phyloP scores from a whole-genome alignment of 2,329 filamentous ascomycete species.

The Orbilia ellipsospora region DNA sequence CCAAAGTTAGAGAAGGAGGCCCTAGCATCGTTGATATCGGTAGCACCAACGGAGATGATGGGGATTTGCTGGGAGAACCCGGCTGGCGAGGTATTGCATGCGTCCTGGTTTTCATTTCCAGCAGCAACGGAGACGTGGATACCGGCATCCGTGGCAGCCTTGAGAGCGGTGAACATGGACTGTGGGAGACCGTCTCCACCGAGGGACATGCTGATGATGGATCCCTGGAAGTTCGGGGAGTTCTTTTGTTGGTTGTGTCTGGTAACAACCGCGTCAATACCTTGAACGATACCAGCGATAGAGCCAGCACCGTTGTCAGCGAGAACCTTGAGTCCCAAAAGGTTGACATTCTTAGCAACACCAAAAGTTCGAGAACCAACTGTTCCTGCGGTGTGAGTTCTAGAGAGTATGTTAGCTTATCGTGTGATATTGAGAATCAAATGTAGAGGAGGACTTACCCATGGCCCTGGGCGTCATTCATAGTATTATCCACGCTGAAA shows the following conservation, averaged over 20 bases:
- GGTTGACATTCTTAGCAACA: conserved; percentile 65
- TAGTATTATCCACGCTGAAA: conserved; percentile 65
- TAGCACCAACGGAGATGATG: conserved; percentile 63
- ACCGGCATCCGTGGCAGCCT: conserved; percentile 63
- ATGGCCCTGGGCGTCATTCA: conserved; percentile 63
- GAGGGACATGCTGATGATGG: conserved; percentile 71
- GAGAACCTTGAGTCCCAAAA: conserved; percentile 66
- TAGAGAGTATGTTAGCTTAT: conserved; percentile 15
- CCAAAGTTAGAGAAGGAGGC: conserved; percentile 65
- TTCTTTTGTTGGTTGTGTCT: conserved; percentile 64
- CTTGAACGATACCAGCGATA: conserved; percentile 62
- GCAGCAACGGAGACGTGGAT: conserved; percentile 64
- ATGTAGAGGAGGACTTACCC: conserved; percentile 67
- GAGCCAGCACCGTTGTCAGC: conserved; percentile 60
- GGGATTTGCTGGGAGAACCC: conserved; percentile 62
- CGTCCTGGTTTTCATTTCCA: conserved; percentile 61
- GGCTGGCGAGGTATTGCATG: conserved; percentile 61
- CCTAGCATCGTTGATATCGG: conserved; percentile 60
- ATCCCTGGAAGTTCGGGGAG: conserved; percentile 51
- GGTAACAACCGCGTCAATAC: conserved; percentile 63
- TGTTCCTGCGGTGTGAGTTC: conserved; percentile 58
- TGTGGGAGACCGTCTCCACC: conserved; percentile 64
- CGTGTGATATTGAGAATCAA: not conserved
- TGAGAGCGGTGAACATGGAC: conserved; percentile 68
- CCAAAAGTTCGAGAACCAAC: conserved; percentile 62